Percentiles rank a stretch among this genome's conserved stretches.
phyloP scores from a whole-genome alignment of 1,284 basidiomycete genomes.

The Anthracocystis panici-leucophaei region DNA sequence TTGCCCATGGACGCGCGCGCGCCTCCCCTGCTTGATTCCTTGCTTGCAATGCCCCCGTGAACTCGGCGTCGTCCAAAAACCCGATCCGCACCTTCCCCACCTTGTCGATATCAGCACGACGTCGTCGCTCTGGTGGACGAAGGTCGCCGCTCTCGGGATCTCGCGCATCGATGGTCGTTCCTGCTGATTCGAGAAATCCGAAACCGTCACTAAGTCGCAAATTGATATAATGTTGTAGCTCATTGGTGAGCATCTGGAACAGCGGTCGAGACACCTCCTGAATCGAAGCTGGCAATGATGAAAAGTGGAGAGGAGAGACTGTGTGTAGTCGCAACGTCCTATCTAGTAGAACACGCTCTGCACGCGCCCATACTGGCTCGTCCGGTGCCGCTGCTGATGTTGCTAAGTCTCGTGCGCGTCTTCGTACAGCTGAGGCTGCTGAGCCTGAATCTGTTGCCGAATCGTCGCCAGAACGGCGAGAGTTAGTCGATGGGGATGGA shows the following conservation, averaged over 20 bases:
- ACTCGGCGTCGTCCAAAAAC: slow-evolving; percentile 37
- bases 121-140: slow-evolving; percentile 39
- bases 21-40: slow-evolving; percentile 17
- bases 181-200: slow-evolving; percentile 37
- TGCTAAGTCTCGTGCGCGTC: slow-evolving; percentile 21
- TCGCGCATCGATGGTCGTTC: slow-evolving; percentile 28
- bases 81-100: slow-evolving; percentile 47
- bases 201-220: slow-evolving; percentile 50
- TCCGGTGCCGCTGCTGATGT: slow-evolving; percentile 12
- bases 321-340: slow-evolving; percentile 46
- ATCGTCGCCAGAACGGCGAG: slow-evolving; percentile 29
- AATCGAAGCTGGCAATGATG: slow-evolving; percentile 36
- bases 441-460: slow-evolving; percentile 32
- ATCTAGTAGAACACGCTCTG: slow-evolving; percentile 35
- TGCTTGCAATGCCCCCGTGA: slow-evolving; percentile 20
- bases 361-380: slow-evolving; percentile 29
- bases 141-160: slow-evolving; percentile 41
- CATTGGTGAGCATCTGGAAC: slow-evolving; percentile 39
- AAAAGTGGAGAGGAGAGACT: slow-evolving; percentile 46
- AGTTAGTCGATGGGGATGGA: slow-evolving; percentile 27
- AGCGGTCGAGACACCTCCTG: slow-evolving; percentile 39
- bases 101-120: slow-evolving; percentile 35
- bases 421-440: slow-evolving; percentile 15
- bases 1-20: slow-evolving; percentile 36
- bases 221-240: slow-evolving; percentile 46